phyloP scores from a whole-genome alignment of 75 land plant genomes.

The Sequoia sempervirens region DNA sequence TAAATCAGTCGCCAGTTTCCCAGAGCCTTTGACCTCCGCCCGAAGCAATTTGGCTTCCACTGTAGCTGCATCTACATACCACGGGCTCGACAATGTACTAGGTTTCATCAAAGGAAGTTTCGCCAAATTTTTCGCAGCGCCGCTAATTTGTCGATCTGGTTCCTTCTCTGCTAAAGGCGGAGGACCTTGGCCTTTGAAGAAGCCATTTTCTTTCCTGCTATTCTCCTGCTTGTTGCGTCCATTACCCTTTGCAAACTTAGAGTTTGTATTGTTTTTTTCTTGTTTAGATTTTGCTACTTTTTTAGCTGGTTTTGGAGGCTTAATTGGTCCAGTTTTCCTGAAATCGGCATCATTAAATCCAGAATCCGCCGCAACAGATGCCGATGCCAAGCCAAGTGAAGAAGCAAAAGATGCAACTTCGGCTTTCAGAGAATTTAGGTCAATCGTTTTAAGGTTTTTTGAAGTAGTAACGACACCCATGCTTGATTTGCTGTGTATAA shows the following conservation, averaged over 20 bases:
- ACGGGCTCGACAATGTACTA: slow-evolving; percentile 23
- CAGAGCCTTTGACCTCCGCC: slow-evolving; percentile 1
- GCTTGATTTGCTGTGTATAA: background rate
- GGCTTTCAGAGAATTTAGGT: slow-evolving; percentile 39
- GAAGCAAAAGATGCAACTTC: slow-evolving; percentile 86
- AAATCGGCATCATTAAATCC: slow-evolving; percentile 93
- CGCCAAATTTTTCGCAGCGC: slow-evolving; percentile 5
- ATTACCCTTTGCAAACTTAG: background rate
- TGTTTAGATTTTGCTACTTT: background rate
- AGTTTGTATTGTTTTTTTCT: background rate
- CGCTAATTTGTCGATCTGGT: background rate
- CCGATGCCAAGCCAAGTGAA: slow-evolving; percentile 61
- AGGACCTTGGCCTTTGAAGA: background rate
- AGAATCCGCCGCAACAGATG: slow-evolving; percentile 12
- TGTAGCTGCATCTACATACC: slow-evolving; percentile 44
- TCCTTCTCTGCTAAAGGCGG: background rate
- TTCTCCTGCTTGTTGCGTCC: slow-evolving; percentile 3
- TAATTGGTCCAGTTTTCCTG: slow-evolving; percentile 53
- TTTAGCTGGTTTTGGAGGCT: slow-evolving; percentile 7
- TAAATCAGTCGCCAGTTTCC: slow-evolving; percentile 4
- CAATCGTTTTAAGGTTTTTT: background rate
- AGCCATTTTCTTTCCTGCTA: background rate
- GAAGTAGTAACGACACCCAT: background rate
- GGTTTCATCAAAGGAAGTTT: slow-evolving; percentile 47
- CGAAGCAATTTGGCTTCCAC: slow-evolving; percentile 36